A percentile compares a stretch with the other conserved stretches of the same genome.
phyloP scores from a whole-genome alignment of 139 green algal species.

The Chlamydomonas sphaeroides region DNA sequence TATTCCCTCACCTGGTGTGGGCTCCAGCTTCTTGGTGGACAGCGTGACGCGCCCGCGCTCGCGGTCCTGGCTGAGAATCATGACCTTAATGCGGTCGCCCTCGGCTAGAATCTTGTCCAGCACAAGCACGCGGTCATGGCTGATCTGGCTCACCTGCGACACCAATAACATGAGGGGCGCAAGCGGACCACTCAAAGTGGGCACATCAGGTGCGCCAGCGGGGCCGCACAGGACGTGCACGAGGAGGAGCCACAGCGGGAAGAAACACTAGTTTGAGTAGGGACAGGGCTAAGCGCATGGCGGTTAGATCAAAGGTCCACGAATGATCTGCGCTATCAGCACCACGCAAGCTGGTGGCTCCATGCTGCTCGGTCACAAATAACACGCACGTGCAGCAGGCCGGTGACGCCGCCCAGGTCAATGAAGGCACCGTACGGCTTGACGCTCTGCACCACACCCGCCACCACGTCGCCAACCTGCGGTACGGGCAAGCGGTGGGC shows the following conservation, averaged over 20 bases:
- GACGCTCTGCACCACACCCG: slow-evolving; percentile 87
- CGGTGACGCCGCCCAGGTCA: slow-evolving; percentile 91
- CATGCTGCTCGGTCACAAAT: too few species aligned
- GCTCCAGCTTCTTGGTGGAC: slow-evolving; percentile 98
- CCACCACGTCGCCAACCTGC: slow-evolving; percentile 91
- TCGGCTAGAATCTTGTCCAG: slow-evolving; percentile 83
- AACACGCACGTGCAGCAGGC: slow-evolving; percentile 98
- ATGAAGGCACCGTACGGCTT: slow-evolving; percentile 98
- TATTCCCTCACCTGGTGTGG: slow-evolving; percentile 81
- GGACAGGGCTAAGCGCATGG: too few species aligned
- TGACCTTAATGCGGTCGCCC: slow-evolving; percentile 97
- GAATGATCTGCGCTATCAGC: too few species aligned
- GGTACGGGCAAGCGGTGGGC: too few species aligned
- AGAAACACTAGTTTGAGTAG: too few species aligned
- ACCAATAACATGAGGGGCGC: too few species aligned
- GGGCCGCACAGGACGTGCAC: too few species aligned
- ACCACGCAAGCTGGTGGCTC: too few species aligned
- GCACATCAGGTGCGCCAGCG: too few species aligned
- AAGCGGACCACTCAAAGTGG: too few species aligned
- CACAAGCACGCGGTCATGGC: slow-evolving; percentile 88
- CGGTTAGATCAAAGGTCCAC: too few species aligned
- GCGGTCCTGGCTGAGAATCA: slow-evolving; percentile 93
- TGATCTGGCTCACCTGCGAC: slow-evolving; percentile 85
- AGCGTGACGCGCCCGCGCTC: slow-evolving; percentile 90
- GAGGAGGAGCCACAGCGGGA: too few species aligned